Base-by-base conservation (phyloP, 768 basidiomycete species). In the Pisolithus marmoratus region DNA sequence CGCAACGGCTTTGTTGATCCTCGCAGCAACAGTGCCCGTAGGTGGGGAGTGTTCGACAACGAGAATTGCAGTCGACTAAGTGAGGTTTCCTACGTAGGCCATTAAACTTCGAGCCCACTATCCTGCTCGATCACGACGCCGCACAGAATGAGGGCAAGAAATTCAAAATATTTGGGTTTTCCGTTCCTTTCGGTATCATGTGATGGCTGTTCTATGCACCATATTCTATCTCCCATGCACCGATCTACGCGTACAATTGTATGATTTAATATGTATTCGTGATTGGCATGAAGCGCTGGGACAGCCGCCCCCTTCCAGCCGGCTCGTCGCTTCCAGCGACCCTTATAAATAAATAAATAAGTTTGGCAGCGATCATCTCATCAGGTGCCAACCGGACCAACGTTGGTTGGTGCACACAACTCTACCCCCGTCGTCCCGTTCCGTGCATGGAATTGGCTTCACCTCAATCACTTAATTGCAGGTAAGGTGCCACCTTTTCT, bases 381-480 rank as follows among this genome's bases (percentile, higher is more conserved):
- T 19, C n/a, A 7, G 20, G 40, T 41, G 19, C n/a, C n/a, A 23
- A 19, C n/a, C 40, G 5, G 19, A 15, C 23, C 23, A 20, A 48
- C 15, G 26, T 9, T n/a, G 47, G 23, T 52, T 49, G 37, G 38
- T 50, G n/a, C n/a, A n/a, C 8, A 29, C 41, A 29, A 26, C 37
- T 29, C 52, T 38, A 7, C 29, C 34, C 50, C 11, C 8, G 31
- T 15, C 19, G 37, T 48, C 22, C 24, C 23, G 42, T 41, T 12
- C 55, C 51, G 60, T 69, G 59, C 54, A 67, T 67, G 66, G 68
- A 55, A 67, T 54, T 58, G 38, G 58, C 17, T 42, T 65, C 58
- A 66, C 38, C 11, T 48, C 47, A 5, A 29, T 36, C 36, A 44
- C 50, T 50, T 48, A 37, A 51, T 54, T 59, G 41, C 52, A 63